phyloP scores from a whole-genome alignment of 768 basidiomycete species.

The Kwoniella botswanensis region DNA sequence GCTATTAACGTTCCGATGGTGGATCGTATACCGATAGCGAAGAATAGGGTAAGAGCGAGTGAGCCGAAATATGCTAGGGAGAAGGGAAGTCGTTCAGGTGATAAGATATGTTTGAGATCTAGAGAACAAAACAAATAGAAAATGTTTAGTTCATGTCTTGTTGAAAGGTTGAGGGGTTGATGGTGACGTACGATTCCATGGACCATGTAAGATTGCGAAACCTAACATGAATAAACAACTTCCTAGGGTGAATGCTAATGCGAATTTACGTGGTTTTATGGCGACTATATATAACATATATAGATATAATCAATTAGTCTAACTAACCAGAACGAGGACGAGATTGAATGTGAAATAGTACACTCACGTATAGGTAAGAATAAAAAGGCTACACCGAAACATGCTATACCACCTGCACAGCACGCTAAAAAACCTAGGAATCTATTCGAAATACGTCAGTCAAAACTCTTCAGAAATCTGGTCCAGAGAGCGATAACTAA shows the following conservation, averaged over 20 bases:
- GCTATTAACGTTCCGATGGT: slow-evolving; percentile 84
- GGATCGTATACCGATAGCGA: slow-evolving; percentile 79
- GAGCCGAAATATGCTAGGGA: slow-evolving; percentile 81
- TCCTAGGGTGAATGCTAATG: slow-evolving; percentile 85
- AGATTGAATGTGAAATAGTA: background rate
- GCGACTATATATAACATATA: slow-evolving; percentile 57
- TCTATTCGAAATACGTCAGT: no score
- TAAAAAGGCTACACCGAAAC: slow-evolving; percentile 72
- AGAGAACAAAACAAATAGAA: no score
- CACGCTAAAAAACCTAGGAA: slow-evolving; percentile 90
- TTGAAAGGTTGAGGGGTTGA: background rate
- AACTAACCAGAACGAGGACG: background rate
- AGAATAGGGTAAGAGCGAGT: slow-evolving; percentile 85
- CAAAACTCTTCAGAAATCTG: no score
- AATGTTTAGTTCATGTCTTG: no score
- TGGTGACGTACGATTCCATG: slow-evolving; percentile 68
- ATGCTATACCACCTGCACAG: slow-evolving; percentile 85
- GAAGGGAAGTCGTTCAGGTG: slow-evolving; percentile 83
- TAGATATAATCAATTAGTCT: slow-evolving; percentile 1
- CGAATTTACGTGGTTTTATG: slow-evolving; percentile 86
- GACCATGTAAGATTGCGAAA: slow-evolving; percentile 68
- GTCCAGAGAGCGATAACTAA: slow-evolving; percentile 59
- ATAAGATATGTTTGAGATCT: slow-evolving; percentile 77
- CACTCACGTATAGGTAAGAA: slow-evolving; percentile 60
- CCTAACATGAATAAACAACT: slow-evolving; percentile 96